Base-by-base conservation (phyloP, 345 rosid genomes). In the Populus deltoides region DNA sequence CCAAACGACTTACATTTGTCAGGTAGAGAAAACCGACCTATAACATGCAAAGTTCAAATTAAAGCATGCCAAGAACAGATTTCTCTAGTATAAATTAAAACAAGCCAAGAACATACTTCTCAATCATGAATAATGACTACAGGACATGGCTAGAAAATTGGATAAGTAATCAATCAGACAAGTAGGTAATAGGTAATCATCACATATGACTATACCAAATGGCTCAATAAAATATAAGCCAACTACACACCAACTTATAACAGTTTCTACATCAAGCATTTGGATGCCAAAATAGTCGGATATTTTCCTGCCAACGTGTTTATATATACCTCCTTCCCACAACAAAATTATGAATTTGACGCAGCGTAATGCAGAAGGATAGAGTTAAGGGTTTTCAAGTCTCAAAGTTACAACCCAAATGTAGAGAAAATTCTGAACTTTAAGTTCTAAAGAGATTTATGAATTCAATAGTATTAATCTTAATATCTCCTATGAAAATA, bases 1-100 rank as follows among this genome's bases (percentile, higher is more conserved):
- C 97, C 82, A 95, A 77, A 74, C 97, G 91, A 38, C 87, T 87
- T 38, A 75, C 87, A 67, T 92, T 85, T 70, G 94, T 83, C 76
- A 95, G 81, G 88, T 93, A 95, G 68, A 95, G 83, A 85, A 89
- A 89, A 45, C 99, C 99, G 83, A 92, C 84, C 98, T 95, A 79
- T 72, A 66, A 71, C 39, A 78, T 39, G 51, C 17, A 53, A 47
- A 57, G n/a, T 20, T 53, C 25, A 43, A 31, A 63, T 49, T 78
- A 68, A 68, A 55, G n/a, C n/a, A 70, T 73, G 24, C 22, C 9
- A 74, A 55, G 9, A 81, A 61, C 38, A 70, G 12, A 59, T 69
- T 65, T 65, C 27, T 39, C 43, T 39, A 55, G 27, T 20, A 66
- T 31, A 43, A 24, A 63, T 39, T 76, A 71, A 68, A 55, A 25